These are phyloP conservation scores for Beverwykella pulmonaria DNA, from an alignment of 495 filamentous ascomycete genomes.

Conservation along the genomic window DNA sequence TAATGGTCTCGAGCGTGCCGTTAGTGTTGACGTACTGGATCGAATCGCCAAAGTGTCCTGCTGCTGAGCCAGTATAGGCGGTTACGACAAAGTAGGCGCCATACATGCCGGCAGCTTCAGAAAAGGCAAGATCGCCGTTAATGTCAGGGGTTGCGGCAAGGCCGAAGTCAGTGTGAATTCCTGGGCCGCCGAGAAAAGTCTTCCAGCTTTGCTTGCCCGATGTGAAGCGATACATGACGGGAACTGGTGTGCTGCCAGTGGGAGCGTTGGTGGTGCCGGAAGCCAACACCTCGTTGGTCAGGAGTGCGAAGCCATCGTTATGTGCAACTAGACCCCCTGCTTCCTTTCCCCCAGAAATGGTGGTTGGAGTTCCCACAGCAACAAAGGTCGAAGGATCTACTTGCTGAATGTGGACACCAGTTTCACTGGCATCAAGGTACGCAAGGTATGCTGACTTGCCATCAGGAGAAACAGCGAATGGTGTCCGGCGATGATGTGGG, in stretches of 20 bases:
- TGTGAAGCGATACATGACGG: conserved; percentile 54
- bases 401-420: conserved; percentile 54
- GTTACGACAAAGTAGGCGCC: conserved; percentile 61
- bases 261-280: conserved; percentile 48
- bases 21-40: conserved; percentile 55
- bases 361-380: conserved; percentile 51
- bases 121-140: conserved; percentile 60
- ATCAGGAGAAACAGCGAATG: conserved; percentile 56
- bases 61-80: conserved; percentile 54
- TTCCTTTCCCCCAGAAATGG: conserved; percentile 53
- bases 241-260: conserved; percentile 42
- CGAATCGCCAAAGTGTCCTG: conserved; percentile 58
- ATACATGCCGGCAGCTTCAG: conserved; percentile 53
- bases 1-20: conserved; percentile 50
- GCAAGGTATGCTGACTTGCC: conserved; percentile 57
- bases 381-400: conserved; percentile 52
- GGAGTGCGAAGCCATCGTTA: conserved; percentile 58
- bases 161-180: conserved; percentile 50
- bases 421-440: conserved; percentile 54
- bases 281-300: conserved; percentile 49
- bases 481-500: conserved; percentile 58
- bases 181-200: conserved; percentile 56
- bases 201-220: conserved; percentile 55
- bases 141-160: conserved; percentile 54
- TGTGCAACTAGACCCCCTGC: conserved; percentile 60